Conservation (phyloP, 2,329 filamentous ascomycete genomes). For the Arthrinium puccinioides region DNA sequence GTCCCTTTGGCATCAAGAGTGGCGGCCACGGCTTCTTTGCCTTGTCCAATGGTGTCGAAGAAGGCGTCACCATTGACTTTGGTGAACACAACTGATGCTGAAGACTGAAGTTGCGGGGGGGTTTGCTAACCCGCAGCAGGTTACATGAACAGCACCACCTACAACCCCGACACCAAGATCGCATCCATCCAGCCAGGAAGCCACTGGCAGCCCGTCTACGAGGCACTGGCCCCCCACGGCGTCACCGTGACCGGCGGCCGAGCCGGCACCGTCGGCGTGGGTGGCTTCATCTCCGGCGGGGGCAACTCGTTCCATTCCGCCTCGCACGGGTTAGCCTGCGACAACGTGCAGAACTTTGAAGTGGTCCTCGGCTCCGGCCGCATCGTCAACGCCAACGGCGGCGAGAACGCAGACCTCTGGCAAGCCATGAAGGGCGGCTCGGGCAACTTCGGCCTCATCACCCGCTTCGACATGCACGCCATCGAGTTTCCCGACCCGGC, state of each 20-base stretch:
- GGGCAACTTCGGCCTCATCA: slow-evolving; percentile 35
- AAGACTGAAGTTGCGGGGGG: slow-evolving; percentile 16
- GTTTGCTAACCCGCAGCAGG: too few relatives aligned
- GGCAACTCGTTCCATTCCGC: slow-evolving; percentile 15
- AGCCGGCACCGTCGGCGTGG: slow-evolving; percentile 15
- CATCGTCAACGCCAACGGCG: slow-evolving; percentile 31
- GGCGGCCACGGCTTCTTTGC: slow-evolving; percentile 18
- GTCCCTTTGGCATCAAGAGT: slow-evolving; percentile 30
- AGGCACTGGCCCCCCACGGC: slow-evolving; percentile 3
- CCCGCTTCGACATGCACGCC: slow-evolving; percentile 19
- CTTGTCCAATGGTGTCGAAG: slow-evolving; percentile 13
- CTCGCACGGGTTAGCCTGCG: slow-evolving; percentile 34
- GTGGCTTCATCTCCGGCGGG: slow-evolving; percentile 18
- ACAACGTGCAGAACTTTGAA: slow-evolving; percentile 33
- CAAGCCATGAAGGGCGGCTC: slow-evolving; percentile 36
- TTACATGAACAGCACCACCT: slow-evolving; percentile 21
- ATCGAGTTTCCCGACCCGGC: slow-evolving; percentile 3
- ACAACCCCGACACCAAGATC: slow-evolving; percentile 18
- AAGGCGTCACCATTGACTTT: slow-evolving; percentile 10
- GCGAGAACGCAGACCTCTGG: slow-evolving; percentile 31
- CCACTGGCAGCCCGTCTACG: slow-evolving; percentile 16
- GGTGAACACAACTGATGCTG: slow-evolving; percentile 19
- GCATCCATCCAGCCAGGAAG: slow-evolving; percentile 22
- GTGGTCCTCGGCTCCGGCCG: slow-evolving; percentile 33
- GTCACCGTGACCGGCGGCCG: slow-evolving; percentile 16